Base-by-base conservation (phyloP, 352 stramenopile genomes). In the Pythium plurisporium region DNA sequence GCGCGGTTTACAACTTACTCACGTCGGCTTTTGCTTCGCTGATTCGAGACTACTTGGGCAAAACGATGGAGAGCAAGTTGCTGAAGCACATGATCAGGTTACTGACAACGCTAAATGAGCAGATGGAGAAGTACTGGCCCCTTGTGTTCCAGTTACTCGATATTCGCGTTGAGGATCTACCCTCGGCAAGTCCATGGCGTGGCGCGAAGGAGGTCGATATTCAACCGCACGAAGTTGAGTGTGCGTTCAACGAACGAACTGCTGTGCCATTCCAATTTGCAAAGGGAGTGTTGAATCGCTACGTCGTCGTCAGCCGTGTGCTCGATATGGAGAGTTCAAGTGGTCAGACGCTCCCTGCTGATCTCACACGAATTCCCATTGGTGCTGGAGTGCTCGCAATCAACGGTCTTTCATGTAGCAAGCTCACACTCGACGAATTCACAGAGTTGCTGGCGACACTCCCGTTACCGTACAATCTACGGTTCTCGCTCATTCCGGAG, bases 41-140 rank as follows among this genome's bases (percentile, higher is more conserved):
- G 25, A 92, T 94, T 53, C 81, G 82, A 23, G 84, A 94, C 30
- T 94, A 94, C 58, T 41, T 94, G 52, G 73, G 82, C 14, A 90
- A 89, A 59, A 94, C 82, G 2, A 89, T 94, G 72, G 84, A 92
- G 65, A 84, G 64, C 27, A 94, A 89, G 42, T 38, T 94, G 29
- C 65, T 94, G 4, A 76, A 78, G 30, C 84, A 92, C 60, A 88
- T 90, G 72, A 90, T 92, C 51, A 89, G 84, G 52, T 53, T 94
- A 4, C 66, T 94, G n/a, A 74, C 63, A 30, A 88, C 77, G n/a
- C 63, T 94, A 34, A 94, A 94, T 58, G 68, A 76, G 20, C 79
- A 92, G 51, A 90, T 92, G 72, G 82, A 92, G 52, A 79, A 89
- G 46, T 94, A 91, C 62, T 94, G 84, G 84, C 79, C 84, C 8